These are phyloP conservation scores for Thermothielavioides terrestris DNA, from an alignment of 495 filamentous ascomycete genomes.

Conservation along the genomic window DNA sequence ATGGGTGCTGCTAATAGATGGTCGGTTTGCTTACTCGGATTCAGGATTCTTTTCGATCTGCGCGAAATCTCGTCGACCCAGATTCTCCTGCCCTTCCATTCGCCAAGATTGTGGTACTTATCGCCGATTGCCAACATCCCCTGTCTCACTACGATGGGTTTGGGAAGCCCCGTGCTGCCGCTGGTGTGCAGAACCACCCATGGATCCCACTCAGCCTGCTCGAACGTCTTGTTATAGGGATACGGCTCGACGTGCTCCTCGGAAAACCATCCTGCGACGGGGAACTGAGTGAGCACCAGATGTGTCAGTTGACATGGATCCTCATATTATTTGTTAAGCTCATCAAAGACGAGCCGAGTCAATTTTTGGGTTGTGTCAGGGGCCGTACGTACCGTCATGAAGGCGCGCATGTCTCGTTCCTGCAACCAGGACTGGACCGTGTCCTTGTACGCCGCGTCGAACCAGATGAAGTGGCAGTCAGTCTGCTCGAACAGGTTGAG, in stretches of 20 bases:
- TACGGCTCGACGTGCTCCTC: slow-evolving; percentile 19
- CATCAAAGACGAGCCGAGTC: too few relatives aligned
- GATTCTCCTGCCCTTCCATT: slow-evolving; percentile 19
- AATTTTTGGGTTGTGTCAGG: too few relatives aligned
- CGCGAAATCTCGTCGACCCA: slow-evolving; percentile 17
- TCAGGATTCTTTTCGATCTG: slow-evolving; percentile 7
- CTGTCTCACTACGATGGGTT: slow-evolving; percentile 42
- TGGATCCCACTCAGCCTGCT: slow-evolving; percentile 39
- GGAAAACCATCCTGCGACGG: slow-evolving; percentile 24
- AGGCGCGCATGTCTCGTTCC: slow-evolving; percentile 32
- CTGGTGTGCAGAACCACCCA: slow-evolving; percentile 50
- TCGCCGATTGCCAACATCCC: slow-evolving; percentile 42
- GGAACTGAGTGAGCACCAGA: too few relatives aligned
- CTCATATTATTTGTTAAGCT: too few relatives aligned
- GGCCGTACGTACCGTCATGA: too few relatives aligned
- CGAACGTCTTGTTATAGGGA: slow-evolving; percentile 39
- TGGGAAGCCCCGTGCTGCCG: slow-evolving; percentile 51
- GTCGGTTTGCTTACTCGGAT: slow-evolving; percentile 21
- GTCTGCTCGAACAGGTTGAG: slow-evolving; percentile 35
- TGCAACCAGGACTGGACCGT: slow-evolving; percentile 24
- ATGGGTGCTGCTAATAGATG: too few relatives aligned
- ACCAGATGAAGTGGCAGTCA: slow-evolving; percentile 26
- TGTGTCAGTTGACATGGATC: too few relatives aligned
- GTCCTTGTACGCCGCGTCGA: slow-evolving; percentile 17
- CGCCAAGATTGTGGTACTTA: slow-evolving; percentile 10